A percentile compares a stretch with the other conserved stretches of the same genome.
phyloP scores from a whole-genome alignment of 495 filamentous ascomycete species.

The Articulospora tetracladia region DNA sequence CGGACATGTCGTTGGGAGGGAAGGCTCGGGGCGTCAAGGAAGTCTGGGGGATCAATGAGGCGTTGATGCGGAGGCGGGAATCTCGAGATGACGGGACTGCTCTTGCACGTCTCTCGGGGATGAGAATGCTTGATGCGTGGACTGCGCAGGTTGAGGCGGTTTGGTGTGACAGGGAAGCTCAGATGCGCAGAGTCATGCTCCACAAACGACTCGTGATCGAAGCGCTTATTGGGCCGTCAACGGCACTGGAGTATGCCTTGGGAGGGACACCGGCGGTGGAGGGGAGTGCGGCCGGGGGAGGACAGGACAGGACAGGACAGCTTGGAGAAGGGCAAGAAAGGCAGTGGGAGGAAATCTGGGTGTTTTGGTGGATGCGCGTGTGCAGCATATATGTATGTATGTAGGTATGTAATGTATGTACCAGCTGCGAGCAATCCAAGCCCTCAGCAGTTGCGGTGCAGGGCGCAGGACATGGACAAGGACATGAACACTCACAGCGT shows the following conservation, averaged over 20 bases:
- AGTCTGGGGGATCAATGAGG: background rate
- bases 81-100: background rate
- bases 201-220: constrained; percentile 16
- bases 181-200: constrained; percentile 22
- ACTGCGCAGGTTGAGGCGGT: background rate
- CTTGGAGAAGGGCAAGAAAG: background rate
- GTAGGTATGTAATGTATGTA: too few relatives aligned
- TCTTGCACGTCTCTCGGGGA: background rate
- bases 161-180: constrained; percentile 19
- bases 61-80: background rate
- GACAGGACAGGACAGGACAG: background rate
- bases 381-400: too few relatives aligned
- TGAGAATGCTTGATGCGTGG: constrained; percentile 10
- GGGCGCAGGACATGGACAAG: too few relatives aligned
- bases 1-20: constrained; percentile 12
- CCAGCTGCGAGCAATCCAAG: too few relatives aligned
- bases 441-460: too few relatives aligned
- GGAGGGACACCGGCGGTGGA: background rate
- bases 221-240: constrained; percentile 6
- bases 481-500: too few relatives aligned
- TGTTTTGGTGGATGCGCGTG: too few relatives aligned
- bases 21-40: background rate
- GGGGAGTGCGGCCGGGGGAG: background rate
- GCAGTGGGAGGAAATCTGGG: too few relatives aligned
- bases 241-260: constrained; percentile 1